Percentiles rank a stretch among this genome's conserved stretches.
These are phyloP conservation scores for Ophiosphaerella korrae DNA, from an alignment of 2,329 filamentous ascomycete species.

Conservation along the genomic window DNA sequence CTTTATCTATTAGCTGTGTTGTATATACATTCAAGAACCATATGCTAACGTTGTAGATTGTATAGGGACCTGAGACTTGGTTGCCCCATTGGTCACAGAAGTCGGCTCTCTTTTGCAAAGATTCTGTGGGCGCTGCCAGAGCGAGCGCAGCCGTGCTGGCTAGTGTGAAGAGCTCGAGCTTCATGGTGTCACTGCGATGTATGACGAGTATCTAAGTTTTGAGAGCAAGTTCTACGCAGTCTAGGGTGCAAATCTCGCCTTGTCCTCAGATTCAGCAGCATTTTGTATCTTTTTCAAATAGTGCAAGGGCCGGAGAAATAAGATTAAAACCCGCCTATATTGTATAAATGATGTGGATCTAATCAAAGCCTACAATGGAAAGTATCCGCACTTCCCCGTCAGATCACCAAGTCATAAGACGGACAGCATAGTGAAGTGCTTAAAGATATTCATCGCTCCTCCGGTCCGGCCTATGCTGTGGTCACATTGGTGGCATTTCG, in stretches of 20 bases:
- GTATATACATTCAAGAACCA: not conserved
- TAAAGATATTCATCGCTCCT: too few species aligned
- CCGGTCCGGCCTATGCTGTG: too few species aligned
- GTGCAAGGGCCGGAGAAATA: too few species aligned
- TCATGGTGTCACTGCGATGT: slow-evolving; percentile 27
- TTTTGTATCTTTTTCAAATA: too few species aligned
- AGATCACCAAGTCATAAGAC: too few species aligned
- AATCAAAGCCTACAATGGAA: too few species aligned
- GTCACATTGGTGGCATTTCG: too few species aligned
- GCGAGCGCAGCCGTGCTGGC: slow-evolving; percentile 36
- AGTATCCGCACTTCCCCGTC: too few species aligned
- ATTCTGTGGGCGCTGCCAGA: slow-evolving; percentile 34
- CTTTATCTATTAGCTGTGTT: not conserved
- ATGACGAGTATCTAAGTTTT: not conserved
- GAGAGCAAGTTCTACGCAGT: not conserved
- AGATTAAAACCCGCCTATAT: too few species aligned
- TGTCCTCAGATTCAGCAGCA: not conserved
- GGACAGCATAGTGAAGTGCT: too few species aligned
- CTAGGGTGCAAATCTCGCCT: not conserved
- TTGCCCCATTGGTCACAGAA: slow-evolving; percentile 42
- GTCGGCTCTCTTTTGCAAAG: slow-evolving; percentile 39
- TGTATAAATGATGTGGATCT: too few species aligned
- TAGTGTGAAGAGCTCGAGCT: slow-evolving; percentile 30
- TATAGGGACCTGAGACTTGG: slow-evolving; percentile 33
- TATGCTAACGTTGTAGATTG: slow-evolving; percentile 34